A percentile compares a stretch with the other conserved stretches of the same genome.
Evolutionary conservation across 2,329 filamentous ascomycete species (phyloP).

Genomic region (Cytospora chrysosperma): DNA sequence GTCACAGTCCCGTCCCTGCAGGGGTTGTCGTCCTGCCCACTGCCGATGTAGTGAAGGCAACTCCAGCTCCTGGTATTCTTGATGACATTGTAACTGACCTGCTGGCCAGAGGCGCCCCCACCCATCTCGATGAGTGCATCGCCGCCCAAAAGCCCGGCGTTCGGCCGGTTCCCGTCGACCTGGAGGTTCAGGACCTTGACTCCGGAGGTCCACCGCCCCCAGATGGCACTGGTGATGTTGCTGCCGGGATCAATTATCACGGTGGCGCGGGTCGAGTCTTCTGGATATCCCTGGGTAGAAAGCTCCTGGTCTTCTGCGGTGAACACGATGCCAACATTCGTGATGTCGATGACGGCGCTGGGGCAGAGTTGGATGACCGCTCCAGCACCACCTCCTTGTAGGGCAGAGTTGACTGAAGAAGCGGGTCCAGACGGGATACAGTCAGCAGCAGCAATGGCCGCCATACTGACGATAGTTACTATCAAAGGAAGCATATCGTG

Average conservation of each 20-base stretch:
- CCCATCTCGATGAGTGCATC: slow-evolving; percentile 32
- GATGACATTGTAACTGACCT: slow-evolving; percentile 26
- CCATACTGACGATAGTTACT: not conserved
- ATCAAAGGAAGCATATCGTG: not conserved
- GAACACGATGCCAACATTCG: slow-evolving; percentile 25
- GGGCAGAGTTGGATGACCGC: slow-evolving; percentile 28
- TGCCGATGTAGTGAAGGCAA: slow-evolving; percentile 31
- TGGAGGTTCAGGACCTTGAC: slow-evolving; percentile 30
- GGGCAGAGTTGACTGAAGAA: slow-evolving; percentile 26
- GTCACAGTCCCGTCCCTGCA: slow-evolving; percentile 28
- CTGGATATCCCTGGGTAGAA: slow-evolving; percentile 31
- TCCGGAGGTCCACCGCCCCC: slow-evolving; percentile 25
- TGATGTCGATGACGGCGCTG: slow-evolving; percentile 25
- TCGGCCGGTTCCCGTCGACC: slow-evolving; percentile 29
- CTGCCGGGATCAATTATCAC: slow-evolving; percentile 28
- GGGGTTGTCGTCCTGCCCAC: slow-evolving; percentile 26
- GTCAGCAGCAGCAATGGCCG: slow-evolving; percentile 10
- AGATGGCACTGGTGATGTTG: slow-evolving; percentile 27
- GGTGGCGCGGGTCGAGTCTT: slow-evolving; percentile 27
- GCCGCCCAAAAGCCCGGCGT: slow-evolving; percentile 27
- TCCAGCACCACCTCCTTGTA: slow-evolving; percentile 25
- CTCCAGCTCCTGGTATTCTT: slow-evolving; percentile 31
- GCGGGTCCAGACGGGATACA: slow-evolving; percentile 28
- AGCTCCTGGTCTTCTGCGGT: slow-evolving; percentile 30
- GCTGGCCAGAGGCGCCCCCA: slow-evolving; percentile 26